phyloP scores from a whole-genome alignment of 345 rosid species.

The Acer negundo region DNA sequence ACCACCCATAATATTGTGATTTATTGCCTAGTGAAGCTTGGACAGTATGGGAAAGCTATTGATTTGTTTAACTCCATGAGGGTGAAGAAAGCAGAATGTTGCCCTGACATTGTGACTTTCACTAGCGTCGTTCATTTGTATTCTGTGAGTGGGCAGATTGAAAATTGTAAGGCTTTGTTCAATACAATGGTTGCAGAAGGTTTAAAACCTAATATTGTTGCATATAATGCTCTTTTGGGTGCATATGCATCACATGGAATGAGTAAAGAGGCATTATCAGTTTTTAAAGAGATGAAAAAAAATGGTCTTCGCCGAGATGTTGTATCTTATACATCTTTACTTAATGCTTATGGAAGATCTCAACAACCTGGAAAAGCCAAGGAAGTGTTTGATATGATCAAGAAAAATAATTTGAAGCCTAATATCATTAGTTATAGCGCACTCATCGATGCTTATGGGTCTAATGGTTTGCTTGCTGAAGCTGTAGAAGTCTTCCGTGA shows the following conservation, averaged over 20 bases:
- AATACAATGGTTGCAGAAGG: conserved; percentile 86
- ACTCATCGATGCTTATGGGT: conserved; percentile 87
- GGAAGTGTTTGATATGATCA: conserved; percentile 75
- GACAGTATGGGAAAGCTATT: conserved; percentile 67
- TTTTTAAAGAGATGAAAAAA: conserved; percentile 64
- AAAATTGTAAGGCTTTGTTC: conserved; percentile 72
- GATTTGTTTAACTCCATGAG: conserved; percentile 82
- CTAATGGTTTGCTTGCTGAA: conserved; percentile 73
- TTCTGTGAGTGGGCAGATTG: conserved; percentile 73
- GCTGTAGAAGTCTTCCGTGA: conserved; percentile 74
- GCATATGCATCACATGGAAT: conserved; percentile 88
- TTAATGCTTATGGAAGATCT: conserved; percentile 91
- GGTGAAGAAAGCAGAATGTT: conserved; percentile 65
- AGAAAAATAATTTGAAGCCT: conserved; percentile 64
- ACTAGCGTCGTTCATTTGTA: conserved; percentile 77
- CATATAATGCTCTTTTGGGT: conserved; percentile 76
- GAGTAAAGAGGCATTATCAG: conserved; percentile 74
- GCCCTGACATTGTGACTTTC: conserved; percentile 79
- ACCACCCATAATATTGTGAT: conserved; percentile 85
- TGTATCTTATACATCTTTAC: conserved; percentile 78
- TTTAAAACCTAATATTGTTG: conserved; percentile 70
- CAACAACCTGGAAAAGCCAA: conserved; percentile 72
- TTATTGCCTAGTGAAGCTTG: conserved; percentile 74
- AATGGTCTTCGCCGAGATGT: conserved; percentile 75
- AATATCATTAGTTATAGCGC: conserved; percentile 82